Conservation (phyloP, 2,329 filamentous ascomycete genomes). For the Myotisia sp. region DNA sequence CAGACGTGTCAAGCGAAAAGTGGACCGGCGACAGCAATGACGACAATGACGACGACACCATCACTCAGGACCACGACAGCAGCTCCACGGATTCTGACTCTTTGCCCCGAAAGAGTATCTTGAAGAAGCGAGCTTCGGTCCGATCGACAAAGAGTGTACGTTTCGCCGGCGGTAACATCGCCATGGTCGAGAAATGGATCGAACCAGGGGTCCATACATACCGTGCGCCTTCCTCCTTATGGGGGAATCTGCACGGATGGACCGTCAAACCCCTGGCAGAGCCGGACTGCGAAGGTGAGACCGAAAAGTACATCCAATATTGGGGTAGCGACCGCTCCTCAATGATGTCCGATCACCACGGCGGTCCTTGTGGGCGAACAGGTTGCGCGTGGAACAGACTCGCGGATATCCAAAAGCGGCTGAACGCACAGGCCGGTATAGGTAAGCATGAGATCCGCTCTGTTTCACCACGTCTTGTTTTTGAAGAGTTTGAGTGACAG, state of each 20-base stretch:
- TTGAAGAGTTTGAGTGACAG: too few species aligned
- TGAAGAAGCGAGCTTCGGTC: constrained; percentile 10
- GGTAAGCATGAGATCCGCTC: too few species aligned
- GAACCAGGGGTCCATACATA: constrained; percentile 13
- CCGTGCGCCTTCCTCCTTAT: constrained; percentile 1
- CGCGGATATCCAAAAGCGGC: too few species aligned
- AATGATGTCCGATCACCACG: background rate
- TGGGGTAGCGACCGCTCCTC: background rate
- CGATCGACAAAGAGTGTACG: constrained; percentile 13
- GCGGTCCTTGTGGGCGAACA: background rate
- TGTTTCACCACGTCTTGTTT: too few species aligned
- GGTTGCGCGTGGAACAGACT: too few species aligned
- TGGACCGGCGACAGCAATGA: too few species aligned
- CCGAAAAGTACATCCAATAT: background rate
- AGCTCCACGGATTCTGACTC: constrained; percentile 5
- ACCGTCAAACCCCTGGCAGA: background rate
- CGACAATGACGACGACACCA: constrained; percentile 6
- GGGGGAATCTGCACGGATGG: background rate
- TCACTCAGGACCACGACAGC: background rate
- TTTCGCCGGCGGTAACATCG: constrained; percentile 16
- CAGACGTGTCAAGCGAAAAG: too few species aligned
- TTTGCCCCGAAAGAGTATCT: constrained; percentile 8
- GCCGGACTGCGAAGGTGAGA: background rate
- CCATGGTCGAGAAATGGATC: constrained; percentile 18
- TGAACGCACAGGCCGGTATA: too few species aligned